Conservation (phyloP, 2,329 filamentous ascomycete species). For the Geosmithia morbida region DNA sequence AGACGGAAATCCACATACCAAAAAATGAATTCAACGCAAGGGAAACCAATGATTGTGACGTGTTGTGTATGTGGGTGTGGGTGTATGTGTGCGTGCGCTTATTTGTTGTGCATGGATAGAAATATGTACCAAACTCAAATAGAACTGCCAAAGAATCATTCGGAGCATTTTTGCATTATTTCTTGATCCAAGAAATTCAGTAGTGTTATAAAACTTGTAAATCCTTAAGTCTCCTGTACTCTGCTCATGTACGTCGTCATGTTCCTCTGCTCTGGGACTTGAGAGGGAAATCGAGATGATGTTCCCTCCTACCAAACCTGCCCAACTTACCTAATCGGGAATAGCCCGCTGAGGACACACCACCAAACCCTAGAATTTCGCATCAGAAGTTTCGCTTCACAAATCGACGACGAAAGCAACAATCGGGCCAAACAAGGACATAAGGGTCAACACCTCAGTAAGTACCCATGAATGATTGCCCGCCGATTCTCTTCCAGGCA, state of each 20-base stretch:
- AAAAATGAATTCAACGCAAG: constrained; percentile 15
- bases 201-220: no score
- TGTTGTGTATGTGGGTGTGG: not conserved
- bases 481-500: no score
- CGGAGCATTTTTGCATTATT: no score
- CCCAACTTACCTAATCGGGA: constrained; percentile 7
- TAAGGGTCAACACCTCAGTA: constrained; percentile 20
- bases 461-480: constrained; percentile 10
- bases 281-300: not conserved
- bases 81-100: no score
- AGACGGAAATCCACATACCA: constrained; percentile 36
- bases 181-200: no score
- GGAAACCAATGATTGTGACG: not conserved
- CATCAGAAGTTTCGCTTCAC: constrained; percentile 20
- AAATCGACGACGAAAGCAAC: constrained; percentile 18
- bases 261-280: not conserved
- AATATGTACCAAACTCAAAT: no score
- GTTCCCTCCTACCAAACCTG: not conserved
- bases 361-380: constrained; percentile 32
- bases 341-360: constrained; percentile 16
- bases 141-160: no score
- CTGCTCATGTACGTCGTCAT: no score
- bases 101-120: no score
- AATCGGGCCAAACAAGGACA: constrained; percentile 15
- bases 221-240: no score